A percentile compares a stretch with the other conserved stretches of the same genome.
Conservation (phyloP, 208 protist species). For the Acanthamoeba lenticulata region DNA sequence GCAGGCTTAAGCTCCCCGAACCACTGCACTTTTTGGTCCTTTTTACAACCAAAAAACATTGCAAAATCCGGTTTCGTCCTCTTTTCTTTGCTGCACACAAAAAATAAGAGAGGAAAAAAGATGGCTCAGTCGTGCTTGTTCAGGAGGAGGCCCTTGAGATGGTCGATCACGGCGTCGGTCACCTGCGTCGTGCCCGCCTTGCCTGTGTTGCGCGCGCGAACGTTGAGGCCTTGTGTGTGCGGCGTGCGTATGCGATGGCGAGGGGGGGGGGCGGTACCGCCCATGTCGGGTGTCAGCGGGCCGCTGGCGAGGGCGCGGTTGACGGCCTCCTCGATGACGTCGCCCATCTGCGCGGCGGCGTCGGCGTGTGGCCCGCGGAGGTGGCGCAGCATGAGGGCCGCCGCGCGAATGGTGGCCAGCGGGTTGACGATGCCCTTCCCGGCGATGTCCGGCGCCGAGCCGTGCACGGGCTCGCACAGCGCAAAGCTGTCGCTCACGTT, state of each 20-base stretch:
- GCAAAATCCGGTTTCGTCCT: too few relatives aligned
- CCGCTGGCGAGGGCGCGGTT: constrained; percentile 18
- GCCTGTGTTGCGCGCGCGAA: too few relatives aligned
- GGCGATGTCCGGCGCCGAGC: constrained; percentile 76
- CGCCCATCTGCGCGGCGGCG: constrained; percentile 51
- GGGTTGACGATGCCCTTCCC: constrained; percentile 73
- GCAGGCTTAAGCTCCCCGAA: too few relatives aligned
- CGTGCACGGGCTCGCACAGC: constrained; percentile 83
- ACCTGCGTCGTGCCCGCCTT: constrained; percentile 5
- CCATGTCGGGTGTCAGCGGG: constrained; percentile 64
- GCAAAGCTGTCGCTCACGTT: constrained; percentile 82
- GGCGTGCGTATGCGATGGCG: not conserved
- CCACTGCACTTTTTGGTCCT: too few relatives aligned
- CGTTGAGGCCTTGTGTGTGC: too few relatives aligned
- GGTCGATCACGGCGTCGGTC: constrained; percentile 10
- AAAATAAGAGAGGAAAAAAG: not conserved
- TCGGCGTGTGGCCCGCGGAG: constrained; percentile 46
- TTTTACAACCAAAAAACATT: not conserved
- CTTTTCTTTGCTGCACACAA: not conserved
- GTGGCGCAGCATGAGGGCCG: constrained; percentile 70
- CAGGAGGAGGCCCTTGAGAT: not conserved
- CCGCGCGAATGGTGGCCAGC: constrained; percentile 73
- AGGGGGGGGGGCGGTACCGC: not conserved
- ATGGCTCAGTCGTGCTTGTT: constrained; percentile 19
- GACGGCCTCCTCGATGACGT: constrained; percentile 66